phyloP scores from a whole-genome alignment of 768 basidiomycete genomes.

The Roridomyces roridus region DNA sequence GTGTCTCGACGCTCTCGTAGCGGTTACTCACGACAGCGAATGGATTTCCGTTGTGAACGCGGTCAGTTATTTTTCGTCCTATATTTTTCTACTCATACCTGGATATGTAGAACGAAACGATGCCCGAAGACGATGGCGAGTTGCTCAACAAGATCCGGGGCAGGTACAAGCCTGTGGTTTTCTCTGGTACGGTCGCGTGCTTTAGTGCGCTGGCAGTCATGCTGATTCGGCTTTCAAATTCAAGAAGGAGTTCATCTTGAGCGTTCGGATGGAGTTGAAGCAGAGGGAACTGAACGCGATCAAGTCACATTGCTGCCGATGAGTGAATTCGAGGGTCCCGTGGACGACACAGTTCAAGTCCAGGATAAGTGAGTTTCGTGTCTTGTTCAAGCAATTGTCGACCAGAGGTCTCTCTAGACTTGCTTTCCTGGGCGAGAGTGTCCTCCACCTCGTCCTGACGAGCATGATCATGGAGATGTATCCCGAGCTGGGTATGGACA shows the following conservation, averaged over 20 bases:
- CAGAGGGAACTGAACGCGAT: no score
- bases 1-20: not conserved
- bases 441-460: constrained; percentile 54
- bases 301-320: not conserved
- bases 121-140: not conserved
- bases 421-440: constrained; percentile 58
- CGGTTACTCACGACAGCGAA: constrained; percentile 10
- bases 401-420: constrained; percentile 35
- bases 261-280: not conserved
- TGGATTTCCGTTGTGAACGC: constrained; percentile 4
- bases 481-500: constrained; percentile 55
- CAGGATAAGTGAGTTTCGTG: not conserved
- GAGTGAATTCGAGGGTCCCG: constrained; percentile 5
- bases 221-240: no score
- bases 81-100: no score
- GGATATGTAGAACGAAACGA: not conserved
- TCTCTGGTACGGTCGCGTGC: not conserved
- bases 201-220: not conserved
- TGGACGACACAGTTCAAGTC: not conserved
- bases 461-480: constrained; percentile 47
- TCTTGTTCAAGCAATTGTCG: not conserved
- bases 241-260: not conserved
- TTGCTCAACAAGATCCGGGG: not conserved
- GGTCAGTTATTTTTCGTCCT: not conserved
- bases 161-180: not conserved